phyloP scores from a whole-genome alignment of 2,329 filamentous ascomycete species.

The Apiospora arundinis region DNA sequence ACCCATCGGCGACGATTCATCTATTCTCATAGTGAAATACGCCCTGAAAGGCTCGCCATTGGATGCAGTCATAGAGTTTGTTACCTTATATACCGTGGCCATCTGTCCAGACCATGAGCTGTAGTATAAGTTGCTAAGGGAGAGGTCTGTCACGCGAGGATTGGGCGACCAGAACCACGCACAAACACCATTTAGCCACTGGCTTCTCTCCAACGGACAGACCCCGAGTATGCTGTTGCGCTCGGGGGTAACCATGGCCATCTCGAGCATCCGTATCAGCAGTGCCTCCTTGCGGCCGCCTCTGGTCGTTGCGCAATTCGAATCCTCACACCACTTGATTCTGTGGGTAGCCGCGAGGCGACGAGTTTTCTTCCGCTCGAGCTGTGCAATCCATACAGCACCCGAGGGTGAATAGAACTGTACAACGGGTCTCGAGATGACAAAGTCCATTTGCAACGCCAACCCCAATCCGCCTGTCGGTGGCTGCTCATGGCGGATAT shows the following conservation, averaged over 20 bases:
- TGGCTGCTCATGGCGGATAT: background rate
- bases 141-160: too few species aligned
- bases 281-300: background rate
- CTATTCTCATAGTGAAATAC: background rate
- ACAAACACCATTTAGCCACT: background rate
- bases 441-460: background rate
- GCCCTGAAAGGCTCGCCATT: background rate
- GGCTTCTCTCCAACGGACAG: background rate
- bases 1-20: background rate
- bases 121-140: too few species aligned
- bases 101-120: background rate
- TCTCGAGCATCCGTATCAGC: background rate
- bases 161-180: background rate
- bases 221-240: background rate
- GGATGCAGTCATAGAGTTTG: background rate
- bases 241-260: background rate
- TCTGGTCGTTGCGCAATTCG: background rate
- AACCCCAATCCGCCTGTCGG: accelerated
- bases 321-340: background rate
- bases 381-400: background rate
- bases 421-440: background rate
- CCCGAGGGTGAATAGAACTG: background rate
- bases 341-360: background rate
- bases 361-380: background rate
- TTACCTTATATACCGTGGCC: background rate